Percentiles rank a stretch among this genome's conserved stretches.
These are phyloP conservation scores for Alternaria triticimaculans DNA, from an alignment of 2,329 filamentous ascomycete species.

Conservation along the genomic window DNA sequence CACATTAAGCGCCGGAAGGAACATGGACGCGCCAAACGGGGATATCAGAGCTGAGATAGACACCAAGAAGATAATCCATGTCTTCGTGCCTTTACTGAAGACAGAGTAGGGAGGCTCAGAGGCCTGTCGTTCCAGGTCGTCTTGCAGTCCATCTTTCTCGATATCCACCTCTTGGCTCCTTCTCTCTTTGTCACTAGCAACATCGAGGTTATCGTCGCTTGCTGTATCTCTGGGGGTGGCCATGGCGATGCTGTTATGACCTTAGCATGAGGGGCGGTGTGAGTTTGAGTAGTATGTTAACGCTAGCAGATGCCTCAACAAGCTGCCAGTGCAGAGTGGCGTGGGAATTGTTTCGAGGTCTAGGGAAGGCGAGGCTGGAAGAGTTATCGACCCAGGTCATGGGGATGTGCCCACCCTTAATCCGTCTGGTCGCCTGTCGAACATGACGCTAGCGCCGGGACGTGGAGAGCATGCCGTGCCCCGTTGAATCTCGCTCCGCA, in stretches of 20 bases:
- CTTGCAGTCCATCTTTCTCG: constrained; percentile 16
- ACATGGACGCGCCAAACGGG: constrained; percentile 51
- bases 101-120: constrained; percentile 41
- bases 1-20: constrained; percentile 46
- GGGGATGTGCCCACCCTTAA: constrained; percentile 3
- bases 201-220: neutral
- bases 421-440: constrained; percentile 4
- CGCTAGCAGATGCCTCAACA: neutral
- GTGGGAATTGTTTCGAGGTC: neutral
- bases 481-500: neutral
- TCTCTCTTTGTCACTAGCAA: neutral
- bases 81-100: constrained; percentile 48
- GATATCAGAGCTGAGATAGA: constrained; percentile 57
- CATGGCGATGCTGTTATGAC: neutral
- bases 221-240: neutral
- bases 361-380: neutral
- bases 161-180: constrained; percentile 15
- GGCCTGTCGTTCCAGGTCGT: constrained; percentile 24
- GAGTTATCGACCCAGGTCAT: neutral
- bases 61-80: constrained; percentile 58
- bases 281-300: neutral
- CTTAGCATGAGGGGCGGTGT: neutral
- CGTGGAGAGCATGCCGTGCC: constrained; percentile 3
- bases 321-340: neutral
- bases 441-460: constrained; percentile 9